phyloP scores from a whole-genome alignment of 139 green algal species.

The Eudorina sp. region DNA sequence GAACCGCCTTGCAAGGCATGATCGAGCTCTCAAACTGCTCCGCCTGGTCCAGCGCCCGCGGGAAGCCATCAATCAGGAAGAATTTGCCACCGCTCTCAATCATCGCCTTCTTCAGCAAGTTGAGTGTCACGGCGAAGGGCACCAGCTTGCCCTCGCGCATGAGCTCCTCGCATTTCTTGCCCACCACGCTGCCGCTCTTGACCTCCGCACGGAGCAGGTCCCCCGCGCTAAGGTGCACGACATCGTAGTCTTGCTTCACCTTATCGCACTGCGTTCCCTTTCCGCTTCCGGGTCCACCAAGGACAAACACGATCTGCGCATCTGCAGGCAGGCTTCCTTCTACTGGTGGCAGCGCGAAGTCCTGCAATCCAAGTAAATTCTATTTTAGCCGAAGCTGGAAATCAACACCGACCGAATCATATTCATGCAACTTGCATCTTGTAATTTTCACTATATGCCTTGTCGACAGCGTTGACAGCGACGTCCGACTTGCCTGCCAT shows the following conservation, averaged over 20 bases:
- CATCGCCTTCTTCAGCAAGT: slow-evolving; percentile 84
- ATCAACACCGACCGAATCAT: neutral
- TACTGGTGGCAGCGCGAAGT: slow-evolving; percentile 52
- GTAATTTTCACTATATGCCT: too few relatives aligned
- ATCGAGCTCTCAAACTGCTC: slow-evolving; percentile 77
- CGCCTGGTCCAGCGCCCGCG: slow-evolving; percentile 87
- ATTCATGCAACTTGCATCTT: too few relatives aligned
- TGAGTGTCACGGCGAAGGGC: slow-evolving; percentile 79
- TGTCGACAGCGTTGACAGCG: too few relatives aligned
- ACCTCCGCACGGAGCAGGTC: slow-evolving; percentile 88
- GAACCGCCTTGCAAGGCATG: slow-evolving; percentile 53
- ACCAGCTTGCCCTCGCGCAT: slow-evolving; percentile 92
- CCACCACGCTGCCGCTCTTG: slow-evolving; percentile 68
- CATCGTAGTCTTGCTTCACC: slow-evolving; percentile 53
- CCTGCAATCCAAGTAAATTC: slow-evolving; percentile 18
- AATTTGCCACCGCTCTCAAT: slow-evolving; percentile 63
- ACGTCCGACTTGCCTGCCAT: neutral
- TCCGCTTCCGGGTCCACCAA: slow-evolving; percentile 65
- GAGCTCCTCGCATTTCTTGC: slow-evolving; percentile 75
- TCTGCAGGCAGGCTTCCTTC: slow-evolving; percentile 47
- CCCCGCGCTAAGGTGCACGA: slow-evolving; percentile 73
- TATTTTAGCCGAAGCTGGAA: too few relatives aligned
- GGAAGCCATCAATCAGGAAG: slow-evolving; percentile 96
- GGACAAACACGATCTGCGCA: slow-evolving; percentile 65
- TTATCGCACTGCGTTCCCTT: slow-evolving; percentile 72